Percentiles rank a stretch among this genome's conserved stretches.
Conservation (phyloP, 441 rosid genomes). For the Capsella rubella region DNA sequence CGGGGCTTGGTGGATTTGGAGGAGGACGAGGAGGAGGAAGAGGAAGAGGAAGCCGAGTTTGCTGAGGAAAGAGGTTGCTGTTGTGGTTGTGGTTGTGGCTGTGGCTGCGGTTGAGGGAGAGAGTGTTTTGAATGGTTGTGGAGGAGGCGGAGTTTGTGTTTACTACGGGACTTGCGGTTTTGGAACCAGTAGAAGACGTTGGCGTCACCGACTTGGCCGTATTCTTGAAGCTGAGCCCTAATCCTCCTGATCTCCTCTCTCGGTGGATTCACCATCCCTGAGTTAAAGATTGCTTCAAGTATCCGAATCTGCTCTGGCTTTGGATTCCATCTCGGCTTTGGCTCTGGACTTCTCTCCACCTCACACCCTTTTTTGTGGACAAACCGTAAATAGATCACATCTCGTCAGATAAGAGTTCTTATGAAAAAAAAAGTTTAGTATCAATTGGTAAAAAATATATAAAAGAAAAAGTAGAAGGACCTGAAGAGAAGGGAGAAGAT, state of each 20-base stretch:
- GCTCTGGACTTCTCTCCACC: conserved; percentile 91
- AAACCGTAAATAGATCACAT: conserved; percentile 1
- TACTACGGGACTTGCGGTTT: conserved; percentile 95
- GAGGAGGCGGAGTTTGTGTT: conserved; percentile 84
- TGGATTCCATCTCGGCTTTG: conserved; percentile 99
- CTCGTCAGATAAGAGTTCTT: conserved; percentile 17
- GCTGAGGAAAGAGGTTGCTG: conserved; percentile 1
- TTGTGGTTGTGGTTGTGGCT: conserved; percentile 29
- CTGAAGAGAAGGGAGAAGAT: conserved; percentile 62
- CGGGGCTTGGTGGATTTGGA: conserved; percentile 63
- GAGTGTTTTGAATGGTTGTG: conserved; percentile 58
- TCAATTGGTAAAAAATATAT: not conserved
- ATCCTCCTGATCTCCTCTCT: conserved; percentile 95
- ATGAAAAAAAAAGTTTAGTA: not conserved
- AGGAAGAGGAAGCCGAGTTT: conserved; percentile 46
- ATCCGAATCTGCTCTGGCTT: conserved; percentile 97
- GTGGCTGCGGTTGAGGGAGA: conserved; percentile 42
- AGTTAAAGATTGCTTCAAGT: conserved; percentile 95
- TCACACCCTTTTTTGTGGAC: conserved; percentile 56
- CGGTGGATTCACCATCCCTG: conserved; percentile 99
- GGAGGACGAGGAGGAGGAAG: conserved; percentile 68
- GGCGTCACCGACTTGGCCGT: conserved; percentile 99
- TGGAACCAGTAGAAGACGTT: conserved; percentile 99
- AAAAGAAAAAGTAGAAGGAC: conserved; percentile 46
- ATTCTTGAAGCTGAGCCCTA: conserved; percentile 90